These are phyloP conservation scores for Yamadazyma laniorum DNA, from an alignment of 805 yeast species.

Conservation along the genomic window DNA sequence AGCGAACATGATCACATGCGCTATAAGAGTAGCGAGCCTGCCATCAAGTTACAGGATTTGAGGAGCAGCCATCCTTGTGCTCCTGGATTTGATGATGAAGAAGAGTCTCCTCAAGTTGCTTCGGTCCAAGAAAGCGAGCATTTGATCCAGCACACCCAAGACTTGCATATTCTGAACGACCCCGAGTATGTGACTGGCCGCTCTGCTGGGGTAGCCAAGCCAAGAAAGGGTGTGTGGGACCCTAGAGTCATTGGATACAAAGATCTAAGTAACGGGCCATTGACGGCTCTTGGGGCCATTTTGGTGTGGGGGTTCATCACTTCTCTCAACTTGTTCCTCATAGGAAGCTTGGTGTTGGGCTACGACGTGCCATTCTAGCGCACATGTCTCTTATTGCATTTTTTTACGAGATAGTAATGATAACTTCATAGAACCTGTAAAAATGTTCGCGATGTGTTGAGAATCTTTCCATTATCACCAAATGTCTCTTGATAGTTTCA, in stretches of 20 bases:
- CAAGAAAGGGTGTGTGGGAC: constrained; percentile 1
- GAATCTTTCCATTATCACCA: neutral
- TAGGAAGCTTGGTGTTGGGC: constrained; percentile 35
- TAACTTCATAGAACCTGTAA: neutral
- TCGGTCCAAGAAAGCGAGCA: constrained; percentile 17
- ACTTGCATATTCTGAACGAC: neutral
- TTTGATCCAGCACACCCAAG: constrained; percentile 11
- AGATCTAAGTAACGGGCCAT: constrained; percentile 70
- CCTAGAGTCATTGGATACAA: constrained; percentile 29
- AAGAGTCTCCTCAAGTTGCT: constrained; percentile 10
- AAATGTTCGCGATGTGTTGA: neutral
- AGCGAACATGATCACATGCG: constrained; percentile 12
- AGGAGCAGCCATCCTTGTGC: constrained; percentile 43
- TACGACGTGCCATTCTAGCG: constrained; percentile 26
- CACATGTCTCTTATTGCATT: neutral
- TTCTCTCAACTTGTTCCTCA: constrained; percentile 66
- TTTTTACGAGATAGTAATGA: neutral
- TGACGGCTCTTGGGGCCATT: constrained; percentile 53
- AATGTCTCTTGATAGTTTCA: constrained; percentile 13
- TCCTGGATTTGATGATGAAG: constrained; percentile 40
- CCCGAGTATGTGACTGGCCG: too few relatives aligned
- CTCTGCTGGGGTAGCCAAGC: neutral
- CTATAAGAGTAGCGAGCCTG: constrained; percentile 37
- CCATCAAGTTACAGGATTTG: constrained; percentile 39
- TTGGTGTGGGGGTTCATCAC: constrained; percentile 71